Evolutionary conservation across 1,139 yeast species (phyloP).

Genomic region (Sugiyamaella sp.): DNA sequence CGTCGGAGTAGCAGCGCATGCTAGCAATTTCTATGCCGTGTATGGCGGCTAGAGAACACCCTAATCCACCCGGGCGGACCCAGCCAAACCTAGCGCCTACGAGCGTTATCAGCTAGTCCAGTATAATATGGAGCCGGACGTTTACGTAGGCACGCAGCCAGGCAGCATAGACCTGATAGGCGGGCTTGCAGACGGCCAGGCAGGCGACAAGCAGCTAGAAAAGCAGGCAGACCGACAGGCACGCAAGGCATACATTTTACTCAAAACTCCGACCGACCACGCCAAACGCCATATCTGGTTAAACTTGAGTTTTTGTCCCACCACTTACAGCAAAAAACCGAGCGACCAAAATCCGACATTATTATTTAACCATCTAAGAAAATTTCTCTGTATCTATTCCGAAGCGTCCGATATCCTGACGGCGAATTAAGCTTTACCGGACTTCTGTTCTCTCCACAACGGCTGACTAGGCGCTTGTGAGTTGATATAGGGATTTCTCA

Average conservation of each 20-base stretch:
- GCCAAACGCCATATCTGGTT: conserved; percentile 17
- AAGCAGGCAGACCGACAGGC: neutral
- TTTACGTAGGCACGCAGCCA: neutral
- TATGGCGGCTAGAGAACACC: neutral
- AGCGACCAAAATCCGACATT: neutral
- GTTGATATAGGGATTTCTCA: neutral
- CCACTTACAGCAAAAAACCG: neutral
- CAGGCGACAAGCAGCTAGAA: too few species aligned
- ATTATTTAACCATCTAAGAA: neutral
- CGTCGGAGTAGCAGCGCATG: neutral
- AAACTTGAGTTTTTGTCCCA: conserved; percentile 14
- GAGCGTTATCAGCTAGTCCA: neutral
- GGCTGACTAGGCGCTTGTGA: too few species aligned
- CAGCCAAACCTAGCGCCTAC: too few species aligned
- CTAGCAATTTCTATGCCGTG: neutral
- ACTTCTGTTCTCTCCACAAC: too few species aligned
- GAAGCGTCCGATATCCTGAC: neutral
- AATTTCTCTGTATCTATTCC: neutral
- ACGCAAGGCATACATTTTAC: neutral
- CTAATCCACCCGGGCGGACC: neutral
- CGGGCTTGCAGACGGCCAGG: neutral
- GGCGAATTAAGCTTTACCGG: neutral
- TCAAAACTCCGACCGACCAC: neutral
- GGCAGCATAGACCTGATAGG: neutral
- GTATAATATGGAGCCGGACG: neutral